Evolutionary conservation across 129 eudicot genomes (phyloP).

Genomic region (Scalesia atractyloides): DNA sequence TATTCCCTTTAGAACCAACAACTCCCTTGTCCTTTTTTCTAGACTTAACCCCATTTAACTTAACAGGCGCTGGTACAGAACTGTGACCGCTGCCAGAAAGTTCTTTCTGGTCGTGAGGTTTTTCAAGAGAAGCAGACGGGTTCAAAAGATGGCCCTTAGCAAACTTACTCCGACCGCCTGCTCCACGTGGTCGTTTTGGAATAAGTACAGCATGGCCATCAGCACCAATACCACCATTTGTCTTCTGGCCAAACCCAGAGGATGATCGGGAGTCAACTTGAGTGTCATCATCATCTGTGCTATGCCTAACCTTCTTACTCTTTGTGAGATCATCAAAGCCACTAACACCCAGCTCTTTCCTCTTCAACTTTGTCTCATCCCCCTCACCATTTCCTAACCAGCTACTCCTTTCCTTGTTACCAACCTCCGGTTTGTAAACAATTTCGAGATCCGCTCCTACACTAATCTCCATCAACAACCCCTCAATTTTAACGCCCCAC

Average conservation of each 20-base stretch:
- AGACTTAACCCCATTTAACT: conserved; percentile 24
- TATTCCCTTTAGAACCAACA: conserved; percentile 7
- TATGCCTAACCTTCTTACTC: conserved; percentile 50
- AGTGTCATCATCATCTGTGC: conserved; percentile 19
- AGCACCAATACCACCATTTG: conserved; percentile 36
- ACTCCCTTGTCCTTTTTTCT: conserved; percentile 21
- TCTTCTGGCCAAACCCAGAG: conserved; percentile 33
- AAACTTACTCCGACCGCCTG: conserved; percentile 55
- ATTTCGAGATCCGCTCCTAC: conserved; percentile 61
- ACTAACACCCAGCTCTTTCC: conserved; percentile 49
- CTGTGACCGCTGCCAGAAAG: conserved; percentile 26
- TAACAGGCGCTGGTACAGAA: conserved; percentile 25
- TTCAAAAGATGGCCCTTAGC: conserved; percentile 29
- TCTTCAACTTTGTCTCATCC: conserved; percentile 41
- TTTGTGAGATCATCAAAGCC: conserved; percentile 33
- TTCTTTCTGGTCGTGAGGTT: neutral
- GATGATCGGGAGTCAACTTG: conserved; percentile 8
- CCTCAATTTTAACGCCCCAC: conserved; percentile 45
- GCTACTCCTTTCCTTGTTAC: conserved; percentile 36
- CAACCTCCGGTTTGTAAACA: conserved; percentile 41
- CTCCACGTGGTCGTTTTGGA: conserved; percentile 76
- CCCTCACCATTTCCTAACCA: conserved; percentile 41
- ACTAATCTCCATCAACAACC: conserved; percentile 81
- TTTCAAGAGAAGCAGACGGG: conserved; percentile 38
- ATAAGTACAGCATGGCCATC: conserved; percentile 43